Evolutionary conservation across 139 green algal genomes (phyloP).

Genomic region (Coelastrella sp.): DNA sequence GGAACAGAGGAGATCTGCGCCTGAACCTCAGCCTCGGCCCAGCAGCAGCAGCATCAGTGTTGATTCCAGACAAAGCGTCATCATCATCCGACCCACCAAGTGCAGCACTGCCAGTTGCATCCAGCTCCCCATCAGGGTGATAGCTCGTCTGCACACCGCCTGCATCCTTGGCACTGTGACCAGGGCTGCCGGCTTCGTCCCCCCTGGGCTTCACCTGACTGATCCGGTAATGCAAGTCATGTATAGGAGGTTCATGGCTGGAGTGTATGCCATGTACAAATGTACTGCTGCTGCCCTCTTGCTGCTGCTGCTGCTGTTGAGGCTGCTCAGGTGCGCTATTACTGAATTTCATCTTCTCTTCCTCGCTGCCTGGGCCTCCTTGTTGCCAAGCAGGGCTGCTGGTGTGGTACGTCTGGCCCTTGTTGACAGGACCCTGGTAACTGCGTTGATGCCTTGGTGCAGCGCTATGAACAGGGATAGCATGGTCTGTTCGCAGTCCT

Average conservation of each 20-base stretch:
- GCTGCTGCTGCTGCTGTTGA: not conserved
- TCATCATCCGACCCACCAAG: not conserved
- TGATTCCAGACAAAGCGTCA: not conserved
- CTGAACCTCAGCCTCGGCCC: constrained; percentile 37
- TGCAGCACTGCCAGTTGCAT: not conserved
- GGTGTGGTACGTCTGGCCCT: not conserved
- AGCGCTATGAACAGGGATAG: too few relatives aligned
- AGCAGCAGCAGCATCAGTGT: not conserved
- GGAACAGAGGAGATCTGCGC: constrained; percentile 26
- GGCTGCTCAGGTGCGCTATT: not conserved
- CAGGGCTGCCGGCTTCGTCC: not conserved
- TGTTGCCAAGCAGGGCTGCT: not conserved
- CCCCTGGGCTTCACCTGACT: not conserved
- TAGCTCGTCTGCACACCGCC: not conserved
- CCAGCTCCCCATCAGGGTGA: not conserved
- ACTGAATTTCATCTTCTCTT: too few relatives aligned
- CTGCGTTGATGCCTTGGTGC: too few relatives aligned
- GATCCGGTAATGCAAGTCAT: not conserved
- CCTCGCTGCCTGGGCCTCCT: not conserved
- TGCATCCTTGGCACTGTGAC: not conserved
- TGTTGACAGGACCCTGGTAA: too few relatives aligned
- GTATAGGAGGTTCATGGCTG: not conserved
- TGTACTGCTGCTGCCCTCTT: not conserved
- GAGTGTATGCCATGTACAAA: not conserved
- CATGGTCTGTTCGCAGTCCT: too few relatives aligned